Conservation (phyloP, 2,329 filamentous ascomycete species). For the Hypomyces rosellus region DNA sequence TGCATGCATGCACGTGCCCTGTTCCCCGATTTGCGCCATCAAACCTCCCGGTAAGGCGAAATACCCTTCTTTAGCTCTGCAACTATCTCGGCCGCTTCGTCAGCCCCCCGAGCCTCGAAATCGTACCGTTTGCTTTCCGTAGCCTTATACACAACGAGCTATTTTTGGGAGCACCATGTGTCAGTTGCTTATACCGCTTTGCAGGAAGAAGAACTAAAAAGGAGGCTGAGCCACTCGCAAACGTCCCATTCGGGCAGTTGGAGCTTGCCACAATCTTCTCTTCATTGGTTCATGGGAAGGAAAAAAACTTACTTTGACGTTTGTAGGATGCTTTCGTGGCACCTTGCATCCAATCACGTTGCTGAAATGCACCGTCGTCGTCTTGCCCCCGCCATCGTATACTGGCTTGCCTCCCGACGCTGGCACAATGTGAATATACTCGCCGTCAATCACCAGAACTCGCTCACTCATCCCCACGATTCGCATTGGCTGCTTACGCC, state of each 20-base stretch:
- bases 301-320: constrained; percentile 60
- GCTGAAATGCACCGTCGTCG: constrained; percentile 75
- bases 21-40: not conserved
- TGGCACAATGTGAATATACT: constrained; percentile 82
- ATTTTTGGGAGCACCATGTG: constrained; percentile 12
- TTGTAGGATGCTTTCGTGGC: constrained; percentile 69
- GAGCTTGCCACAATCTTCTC: not conserved
- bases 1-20: not conserved
- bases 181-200: not conserved
- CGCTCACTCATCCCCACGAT: constrained; percentile 71
- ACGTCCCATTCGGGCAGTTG: not conserved
- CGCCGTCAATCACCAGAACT: constrained; percentile 72
- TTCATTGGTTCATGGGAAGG: not conserved
- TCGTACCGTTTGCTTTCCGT: constrained; percentile 77
- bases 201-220: not conserved
- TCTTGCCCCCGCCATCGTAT: constrained; percentile 60
- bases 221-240: constrained; percentile 6
- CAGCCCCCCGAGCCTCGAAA: constrained; percentile 67
- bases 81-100: constrained; percentile 74
- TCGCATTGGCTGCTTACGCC: constrained; percentile 76
- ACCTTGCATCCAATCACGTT: constrained; percentile 79
- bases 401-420: constrained; percentile 59
- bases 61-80: constrained; percentile 71
- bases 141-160: constrained; percentile 67
- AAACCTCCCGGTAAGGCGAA: constrained; percentile 53